phyloP scores from a whole-genome alignment of 2,329 filamentous ascomycete genomes.

The Exophiala bonariae region DNA sequence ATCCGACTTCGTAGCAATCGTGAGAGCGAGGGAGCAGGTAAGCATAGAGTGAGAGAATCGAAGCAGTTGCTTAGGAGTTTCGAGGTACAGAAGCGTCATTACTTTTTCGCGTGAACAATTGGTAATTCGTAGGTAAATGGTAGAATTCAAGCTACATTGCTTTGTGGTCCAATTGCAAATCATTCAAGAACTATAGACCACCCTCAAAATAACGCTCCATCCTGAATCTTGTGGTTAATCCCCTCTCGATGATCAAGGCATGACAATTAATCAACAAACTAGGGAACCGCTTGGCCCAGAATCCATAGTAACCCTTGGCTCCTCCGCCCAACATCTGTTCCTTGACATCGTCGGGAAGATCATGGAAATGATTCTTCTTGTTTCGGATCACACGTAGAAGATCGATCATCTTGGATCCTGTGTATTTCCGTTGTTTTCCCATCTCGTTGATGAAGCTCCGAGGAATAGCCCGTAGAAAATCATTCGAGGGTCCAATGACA shows the following conservation, averaged over 20 bases:
- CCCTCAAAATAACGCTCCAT: constrained; percentile 67
- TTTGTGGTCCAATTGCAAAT: too few relatives aligned
- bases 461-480: constrained; percentile 77
- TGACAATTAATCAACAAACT: constrained; percentile 77
- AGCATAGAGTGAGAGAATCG: too few relatives aligned
- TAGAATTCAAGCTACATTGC: too few relatives aligned
- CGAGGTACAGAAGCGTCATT: too few relatives aligned
- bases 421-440: constrained; percentile 94
- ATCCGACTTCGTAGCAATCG: too few relatives aligned
- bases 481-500: constrained; percentile 46
- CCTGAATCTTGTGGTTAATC: constrained; percentile 58
- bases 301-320: constrained; percentile 65
- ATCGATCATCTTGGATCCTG: constrained; percentile 78
- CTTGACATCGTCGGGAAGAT: constrained; percentile 82
- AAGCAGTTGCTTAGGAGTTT: too few relatives aligned
- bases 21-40: too few relatives aligned
- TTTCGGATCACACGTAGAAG: constrained; percentile 85
- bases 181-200: too few relatives aligned
- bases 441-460: constrained; percentile 83
- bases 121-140: too few relatives aligned
- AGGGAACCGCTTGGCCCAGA: constrained; percentile 81
- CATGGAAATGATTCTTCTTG: constrained; percentile 97
- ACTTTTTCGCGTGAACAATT: too few relatives aligned
- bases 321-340: constrained; percentile 53
- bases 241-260: constrained; percentile 67